phyloP scores from a whole-genome alignment of 2,329 filamentous ascomycete genomes.

The Ascochyta viciae-villosae region DNA sequence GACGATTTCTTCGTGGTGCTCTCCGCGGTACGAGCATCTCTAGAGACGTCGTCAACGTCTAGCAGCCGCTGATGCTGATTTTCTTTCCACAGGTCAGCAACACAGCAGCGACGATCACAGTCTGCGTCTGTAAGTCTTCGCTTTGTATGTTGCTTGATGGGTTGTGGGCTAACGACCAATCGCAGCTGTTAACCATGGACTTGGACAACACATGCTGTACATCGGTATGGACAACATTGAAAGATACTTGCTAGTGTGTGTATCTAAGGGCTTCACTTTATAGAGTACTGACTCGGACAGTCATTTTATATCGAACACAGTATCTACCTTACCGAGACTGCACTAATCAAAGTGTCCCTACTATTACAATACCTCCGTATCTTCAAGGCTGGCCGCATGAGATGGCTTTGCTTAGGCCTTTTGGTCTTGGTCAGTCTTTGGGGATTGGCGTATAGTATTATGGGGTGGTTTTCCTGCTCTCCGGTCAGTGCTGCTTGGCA shows the following conservation, averaged over 20 bases:
- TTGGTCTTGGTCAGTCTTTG: constrained; percentile 36
- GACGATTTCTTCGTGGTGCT: constrained; percentile 45
- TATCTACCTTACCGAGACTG: constrained; percentile 40
- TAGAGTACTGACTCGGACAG: constrained; percentile 14
- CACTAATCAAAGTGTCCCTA: constrained; percentile 46
- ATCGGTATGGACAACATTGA: constrained; percentile 16
- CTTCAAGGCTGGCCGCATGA: constrained; percentile 42
- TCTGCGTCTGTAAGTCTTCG: constrained; percentile 32
- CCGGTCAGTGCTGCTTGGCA: constrained; percentile 38
- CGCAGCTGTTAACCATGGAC: constrained; percentile 39
- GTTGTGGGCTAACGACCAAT: constrained; percentile 11
- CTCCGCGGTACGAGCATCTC: constrained; percentile 30
- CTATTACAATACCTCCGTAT: constrained; percentile 49
- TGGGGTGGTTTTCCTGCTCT: constrained; percentile 43
- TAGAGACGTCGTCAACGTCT: no score
- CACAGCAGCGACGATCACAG: constrained; percentile 32
- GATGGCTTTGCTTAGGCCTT: constrained; percentile 34
- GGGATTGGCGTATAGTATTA: constrained; percentile 39
- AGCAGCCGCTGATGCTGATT: constrained; percentile 2
- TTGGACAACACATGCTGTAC: constrained; percentile 45
- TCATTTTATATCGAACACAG: constrained; percentile 39
- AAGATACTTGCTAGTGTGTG: constrained; percentile 27
- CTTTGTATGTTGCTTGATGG: no score
- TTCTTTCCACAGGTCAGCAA: constrained; percentile 25
- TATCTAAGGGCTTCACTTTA: background rate